These are phyloP conservation scores for Penicillium psychrofluorescens DNA, from an alignment of 495 filamentous ascomycete genomes.

Conservation along the genomic window DNA sequence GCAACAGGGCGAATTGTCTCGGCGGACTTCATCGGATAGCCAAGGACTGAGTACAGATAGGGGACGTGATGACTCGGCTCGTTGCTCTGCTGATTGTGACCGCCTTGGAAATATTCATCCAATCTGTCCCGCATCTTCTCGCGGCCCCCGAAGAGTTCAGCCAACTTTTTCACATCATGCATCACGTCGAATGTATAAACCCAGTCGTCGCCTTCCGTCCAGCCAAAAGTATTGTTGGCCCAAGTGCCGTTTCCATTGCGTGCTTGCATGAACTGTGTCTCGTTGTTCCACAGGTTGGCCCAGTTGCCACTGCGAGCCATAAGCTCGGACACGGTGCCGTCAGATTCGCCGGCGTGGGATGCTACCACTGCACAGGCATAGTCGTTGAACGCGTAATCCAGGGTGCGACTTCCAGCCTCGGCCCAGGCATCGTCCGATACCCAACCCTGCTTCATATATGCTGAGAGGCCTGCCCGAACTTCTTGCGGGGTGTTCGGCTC, in stretches of 20 bases:
- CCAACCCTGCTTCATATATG: slow-evolving; percentile 21
- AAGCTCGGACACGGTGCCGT: slow-evolving; percentile 2
- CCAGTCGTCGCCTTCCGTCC: slow-evolving; percentile 23
- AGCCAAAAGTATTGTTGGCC: slow-evolving; percentile 17
- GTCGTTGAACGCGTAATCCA: slow-evolving; percentile 22
- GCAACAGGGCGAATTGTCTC: slow-evolving; percentile 14
- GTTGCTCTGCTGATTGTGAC: slow-evolving; percentile 21
- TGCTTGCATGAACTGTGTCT: slow-evolving; percentile 22
- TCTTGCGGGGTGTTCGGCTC: slow-evolving; percentile 18
- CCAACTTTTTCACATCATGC: slow-evolving; percentile 16
- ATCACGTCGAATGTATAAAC: slow-evolving; percentile 24
- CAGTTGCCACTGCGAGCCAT: slow-evolving; percentile 13
- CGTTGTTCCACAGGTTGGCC: slow-evolving; percentile 17
- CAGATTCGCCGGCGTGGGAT: slow-evolving; percentile 6
- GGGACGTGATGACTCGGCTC: slow-evolving; percentile 23
- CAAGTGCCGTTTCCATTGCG: slow-evolving; percentile 20
- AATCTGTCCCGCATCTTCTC: slow-evolving; percentile 12
- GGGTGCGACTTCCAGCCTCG: slow-evolving; percentile 17
- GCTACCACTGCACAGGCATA: slow-evolving; percentile 18
- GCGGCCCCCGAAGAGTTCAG: slow-evolving; percentile 13
- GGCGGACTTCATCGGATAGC: slow-evolving; percentile 12
- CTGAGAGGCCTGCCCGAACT: slow-evolving; percentile 15
- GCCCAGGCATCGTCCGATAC: slow-evolving; percentile 21
- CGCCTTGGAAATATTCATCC: slow-evolving; percentile 18
- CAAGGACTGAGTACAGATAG: slow-evolving; percentile 17